Evolutionary conservation across 2,329 filamentous ascomycete genomes (phyloP), one percentile per base, ranked within the genome.

Genomic region (Aspergillus arachidicola): DNA sequence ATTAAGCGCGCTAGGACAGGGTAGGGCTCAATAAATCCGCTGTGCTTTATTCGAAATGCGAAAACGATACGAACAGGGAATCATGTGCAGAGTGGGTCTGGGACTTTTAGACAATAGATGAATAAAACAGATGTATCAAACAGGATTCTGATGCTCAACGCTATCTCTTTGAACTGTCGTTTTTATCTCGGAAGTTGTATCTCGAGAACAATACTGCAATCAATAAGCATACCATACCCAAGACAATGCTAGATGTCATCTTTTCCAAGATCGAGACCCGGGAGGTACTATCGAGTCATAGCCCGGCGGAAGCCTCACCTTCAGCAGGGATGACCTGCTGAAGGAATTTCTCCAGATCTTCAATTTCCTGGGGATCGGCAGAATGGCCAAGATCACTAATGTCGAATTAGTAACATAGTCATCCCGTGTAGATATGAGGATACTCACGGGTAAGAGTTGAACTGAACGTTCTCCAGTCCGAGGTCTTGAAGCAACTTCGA

Each of bases 351-450:
- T 95, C 92, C 21, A 97, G 82, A 70, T 96, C 91, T 66, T 95
- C 87, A 60, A 97, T 87, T 80, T 97, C 94, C 66, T 90, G 82
- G 6, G 88, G 83, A 69, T 89, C 89, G 2, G 93, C 93, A 6
- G 89, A 91, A 76, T 98, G 94, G 16, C 83, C 83, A 74, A 97
- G 85, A 12, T 86, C 85, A 63, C 89, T 92, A 59, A 56, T 12
- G 21, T 7, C 46, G 43, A 21, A 59, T 63, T 11, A 71, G 61
- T 59, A 61, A 62, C 56, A 32, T 54, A 38, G 55, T 19, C 11
- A 48, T 30, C n/a, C 16, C 19, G 41, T 55, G 58, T 26, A 62
- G 38, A 30, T 48, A 19, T 10, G 21, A 38, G n/a, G 21, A 19
- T 58, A 81, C 89, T 74, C 80, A 93, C 90, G 80, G 78, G 77